Evolutionary conservation across 2,329 filamentous ascomycete genomes (phyloP).

Genomic region (Colletotrichum tropicicola): DNA sequence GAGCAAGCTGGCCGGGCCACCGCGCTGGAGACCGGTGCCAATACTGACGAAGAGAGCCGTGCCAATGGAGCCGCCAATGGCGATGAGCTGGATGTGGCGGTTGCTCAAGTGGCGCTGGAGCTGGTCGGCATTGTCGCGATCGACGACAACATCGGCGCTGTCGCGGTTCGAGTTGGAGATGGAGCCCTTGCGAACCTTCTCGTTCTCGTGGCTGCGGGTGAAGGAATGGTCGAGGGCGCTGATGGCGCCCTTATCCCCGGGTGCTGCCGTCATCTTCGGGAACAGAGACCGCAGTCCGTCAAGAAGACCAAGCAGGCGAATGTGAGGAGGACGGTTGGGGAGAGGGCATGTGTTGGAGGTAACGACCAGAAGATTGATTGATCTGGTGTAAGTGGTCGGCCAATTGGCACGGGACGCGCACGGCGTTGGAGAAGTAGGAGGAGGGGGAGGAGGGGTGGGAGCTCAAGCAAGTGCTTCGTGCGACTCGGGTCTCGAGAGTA

Average conservation of each 20-base stretch:
- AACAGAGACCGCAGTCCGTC: background rate
- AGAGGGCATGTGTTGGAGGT: background rate
- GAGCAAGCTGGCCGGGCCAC: conserved; percentile 60
- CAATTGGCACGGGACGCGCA: background rate
- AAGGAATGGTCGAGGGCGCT: background rate
- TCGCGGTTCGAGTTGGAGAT: background rate
- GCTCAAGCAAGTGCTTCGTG: background rate
- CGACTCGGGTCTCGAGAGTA: background rate
- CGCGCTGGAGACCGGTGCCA: conserved; percentile 59
- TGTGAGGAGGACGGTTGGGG: background rate
- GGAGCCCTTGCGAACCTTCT: conserved; percentile 1
- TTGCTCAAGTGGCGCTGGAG: conserved; percentile 56
- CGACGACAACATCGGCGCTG: background rate
- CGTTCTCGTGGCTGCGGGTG: conserved; percentile 5
- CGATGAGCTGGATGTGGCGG: conserved; percentile 66
- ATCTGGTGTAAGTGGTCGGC: background rate
- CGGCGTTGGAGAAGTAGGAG: too few relatives aligned
- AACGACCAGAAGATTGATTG: background rate
- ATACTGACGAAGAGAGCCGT: conserved; percentile 71
- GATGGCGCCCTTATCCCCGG: background rate
- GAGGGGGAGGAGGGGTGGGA: background rate
- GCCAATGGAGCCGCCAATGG: conserved; percentile 66
- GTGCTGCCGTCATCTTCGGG: background rate
- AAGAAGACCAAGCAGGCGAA: background rate
- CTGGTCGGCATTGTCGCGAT: conserved; percentile 26